Evolutionary conservation across 495 filamentous ascomycete species (phyloP).

Genomic region (Aspergillus baeticus): DNA sequence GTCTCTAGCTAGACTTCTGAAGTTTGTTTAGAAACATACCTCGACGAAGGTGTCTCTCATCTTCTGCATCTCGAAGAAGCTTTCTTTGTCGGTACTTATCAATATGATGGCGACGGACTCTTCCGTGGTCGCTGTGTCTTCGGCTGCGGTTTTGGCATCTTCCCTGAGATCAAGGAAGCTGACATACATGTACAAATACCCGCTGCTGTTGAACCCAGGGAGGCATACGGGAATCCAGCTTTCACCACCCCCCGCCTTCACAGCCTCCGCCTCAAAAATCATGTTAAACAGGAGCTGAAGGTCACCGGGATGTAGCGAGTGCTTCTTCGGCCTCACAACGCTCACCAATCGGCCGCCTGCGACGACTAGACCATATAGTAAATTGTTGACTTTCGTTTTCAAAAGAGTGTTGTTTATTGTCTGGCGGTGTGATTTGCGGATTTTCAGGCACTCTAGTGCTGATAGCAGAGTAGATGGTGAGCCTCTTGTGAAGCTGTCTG

Average conservation of each 20-base stretch:
- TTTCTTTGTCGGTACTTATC: slow-evolving; percentile 88
- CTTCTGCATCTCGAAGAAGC: slow-evolving; percentile 81
- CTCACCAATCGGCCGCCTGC: slow-evolving; percentile 93
- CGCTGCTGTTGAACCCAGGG: slow-evolving; percentile 94
- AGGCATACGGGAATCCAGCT: slow-evolving; percentile 98
- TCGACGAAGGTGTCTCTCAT: slow-evolving; percentile 81
- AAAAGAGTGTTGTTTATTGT: slow-evolving; percentile 83
- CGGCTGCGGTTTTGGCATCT: slow-evolving; percentile 25
- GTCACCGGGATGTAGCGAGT: slow-evolving; percentile 94
- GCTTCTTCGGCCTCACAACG: slow-evolving; percentile 89
- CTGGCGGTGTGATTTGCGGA: slow-evolving; percentile 83
- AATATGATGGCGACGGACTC: slow-evolving; percentile 88
- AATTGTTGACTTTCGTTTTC: slow-evolving; percentile 66
- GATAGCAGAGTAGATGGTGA: slow-evolving; percentile 86
- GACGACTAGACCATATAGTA: slow-evolving; percentile 92
- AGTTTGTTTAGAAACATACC: slow-evolving; percentile 31
- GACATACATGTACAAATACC: slow-evolving; percentile 99
- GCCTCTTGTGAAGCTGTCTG: slow-evolving; percentile 90
- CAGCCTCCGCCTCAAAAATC: slow-evolving; percentile 91
- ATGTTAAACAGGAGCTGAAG: slow-evolving; percentile 98
- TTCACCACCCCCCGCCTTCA: slow-evolving; percentile 87
- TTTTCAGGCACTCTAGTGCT: slow-evolving; percentile 83
- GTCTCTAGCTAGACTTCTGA: not conserved
- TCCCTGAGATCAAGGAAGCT: slow-evolving; percentile 68
- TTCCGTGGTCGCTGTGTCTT: slow-evolving; percentile 49